phyloP scores from a whole-genome alignment of 805 yeast genomes.

The Metschnikowia vanudenii region DNA sequence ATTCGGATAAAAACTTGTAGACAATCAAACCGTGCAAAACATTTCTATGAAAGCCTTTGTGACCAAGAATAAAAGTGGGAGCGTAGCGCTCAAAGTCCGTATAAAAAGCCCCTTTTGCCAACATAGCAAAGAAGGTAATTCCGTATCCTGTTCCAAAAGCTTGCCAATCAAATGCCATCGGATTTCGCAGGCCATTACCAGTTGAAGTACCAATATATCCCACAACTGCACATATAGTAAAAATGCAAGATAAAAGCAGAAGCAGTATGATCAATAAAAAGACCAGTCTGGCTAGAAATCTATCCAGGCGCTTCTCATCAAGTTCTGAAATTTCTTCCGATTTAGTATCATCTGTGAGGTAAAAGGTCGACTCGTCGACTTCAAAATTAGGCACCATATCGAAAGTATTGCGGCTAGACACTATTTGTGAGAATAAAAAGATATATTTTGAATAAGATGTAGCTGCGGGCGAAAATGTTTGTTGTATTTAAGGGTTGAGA shows the following conservation, averaged over 20 bases:
- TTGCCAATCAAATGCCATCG: not conserved
- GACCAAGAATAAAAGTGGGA: not conserved
- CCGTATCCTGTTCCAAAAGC: not conserved
- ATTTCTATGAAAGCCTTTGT: not conserved
- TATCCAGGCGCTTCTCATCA: not conserved
- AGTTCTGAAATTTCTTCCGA: not conserved
- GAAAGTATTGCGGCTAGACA: too few species aligned
- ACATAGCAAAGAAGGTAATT: not conserved
- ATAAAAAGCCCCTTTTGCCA: not conserved
- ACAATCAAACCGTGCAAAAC: not conserved
- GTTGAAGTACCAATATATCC: not conserved
- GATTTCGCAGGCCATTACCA: not conserved
- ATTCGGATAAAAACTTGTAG: too few species aligned
- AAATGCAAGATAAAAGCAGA: not conserved
- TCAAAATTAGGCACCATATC: too few species aligned
- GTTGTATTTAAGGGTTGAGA: too few species aligned
- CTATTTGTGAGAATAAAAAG: too few species aligned
- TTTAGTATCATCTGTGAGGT: too few species aligned
- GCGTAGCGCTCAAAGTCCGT: not conserved
- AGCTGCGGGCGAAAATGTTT: too few species aligned
- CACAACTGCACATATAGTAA: not conserved
- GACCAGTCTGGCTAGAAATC: not conserved
- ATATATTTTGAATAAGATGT: too few species aligned
- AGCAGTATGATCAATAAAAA: not conserved
- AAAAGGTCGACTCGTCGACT: too few species aligned